Evolutionary conservation across 192 early-diverging fungal genomes (phyloP).

Genomic region (Coemansia sp.): DNA sequence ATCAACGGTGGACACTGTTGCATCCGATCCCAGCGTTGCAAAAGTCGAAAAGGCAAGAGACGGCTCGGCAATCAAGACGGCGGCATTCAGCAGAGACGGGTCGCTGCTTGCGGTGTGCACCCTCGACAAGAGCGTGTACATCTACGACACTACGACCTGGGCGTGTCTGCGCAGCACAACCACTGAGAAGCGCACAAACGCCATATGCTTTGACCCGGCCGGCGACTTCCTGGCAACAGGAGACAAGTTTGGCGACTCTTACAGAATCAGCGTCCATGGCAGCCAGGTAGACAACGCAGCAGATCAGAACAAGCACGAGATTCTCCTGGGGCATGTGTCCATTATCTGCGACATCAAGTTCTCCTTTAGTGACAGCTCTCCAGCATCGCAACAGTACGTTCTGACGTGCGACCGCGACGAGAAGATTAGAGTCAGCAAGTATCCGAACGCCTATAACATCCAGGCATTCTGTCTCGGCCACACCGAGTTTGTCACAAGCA

Average conservation of each 20-base stretch:
- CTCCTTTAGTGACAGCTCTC: slow-evolving; percentile 48
- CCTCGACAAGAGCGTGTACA: slow-evolving; percentile 65
- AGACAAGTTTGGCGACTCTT: slow-evolving; percentile 97
- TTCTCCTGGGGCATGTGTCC: slow-evolving; percentile 89
- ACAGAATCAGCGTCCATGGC: slow-evolving; percentile 23
- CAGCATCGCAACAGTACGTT: slow-evolving; percentile 48
- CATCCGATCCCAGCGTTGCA: neutral
- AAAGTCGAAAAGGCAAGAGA: slow-evolving; percentile 32
- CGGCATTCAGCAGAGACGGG: slow-evolving; percentile 61
- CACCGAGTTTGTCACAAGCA: slow-evolving; percentile 71
- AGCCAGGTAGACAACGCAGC: neutral
- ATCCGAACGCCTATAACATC: slow-evolving; percentile 88
- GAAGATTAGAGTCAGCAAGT: slow-evolving; percentile 91
- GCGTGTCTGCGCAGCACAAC: slow-evolving; percentile 47
- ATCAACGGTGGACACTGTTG: slow-evolving; percentile 10
- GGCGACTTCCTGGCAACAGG: slow-evolving; percentile 67
- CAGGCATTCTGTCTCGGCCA: slow-evolving; percentile 89
- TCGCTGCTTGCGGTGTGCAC: slow-evolving; percentile 61
- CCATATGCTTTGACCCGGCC: slow-evolving; percentile 65
- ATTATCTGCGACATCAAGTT: slow-evolving; percentile 86
- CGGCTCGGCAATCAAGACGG: slow-evolving; percentile 46
- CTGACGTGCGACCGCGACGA: slow-evolving; percentile 97
- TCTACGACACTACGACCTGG: slow-evolving; percentile 67
- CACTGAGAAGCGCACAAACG: slow-evolving; percentile 70
- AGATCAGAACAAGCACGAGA: slow-evolving; percentile 23